Conservation (phyloP, 352 stramenopile species). For the Aphanomyces cochlioides region DNA sequence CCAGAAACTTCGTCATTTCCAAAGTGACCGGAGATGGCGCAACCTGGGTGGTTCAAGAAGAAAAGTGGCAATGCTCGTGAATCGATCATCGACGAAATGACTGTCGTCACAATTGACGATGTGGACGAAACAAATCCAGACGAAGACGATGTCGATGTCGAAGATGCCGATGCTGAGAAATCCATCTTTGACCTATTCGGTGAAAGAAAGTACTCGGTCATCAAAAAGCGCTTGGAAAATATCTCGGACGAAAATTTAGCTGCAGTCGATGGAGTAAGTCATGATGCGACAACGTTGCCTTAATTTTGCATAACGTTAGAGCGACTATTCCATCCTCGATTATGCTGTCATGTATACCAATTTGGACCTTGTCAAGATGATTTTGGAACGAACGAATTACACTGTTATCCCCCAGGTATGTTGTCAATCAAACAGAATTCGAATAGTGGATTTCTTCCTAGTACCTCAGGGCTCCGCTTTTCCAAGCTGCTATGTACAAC, state of each 20-base stretch:
- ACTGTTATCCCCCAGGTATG: background rate
- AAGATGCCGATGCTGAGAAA: background rate
- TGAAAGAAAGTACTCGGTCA: background rate
- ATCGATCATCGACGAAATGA: background rate
- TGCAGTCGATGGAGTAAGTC: slow-evolving; percentile 6
- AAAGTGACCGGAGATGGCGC: no score
- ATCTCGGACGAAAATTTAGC: background rate
- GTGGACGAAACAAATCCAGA: no score
- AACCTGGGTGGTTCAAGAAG: background rate
- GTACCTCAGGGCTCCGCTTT: background rate
- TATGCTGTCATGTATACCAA: background rate
- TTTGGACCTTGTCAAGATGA: background rate
- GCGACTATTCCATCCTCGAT: slow-evolving; percentile 2
- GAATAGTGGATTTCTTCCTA: background rate
- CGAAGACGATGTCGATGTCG: background rate
- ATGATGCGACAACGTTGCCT: no score
- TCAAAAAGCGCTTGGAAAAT: background rate
- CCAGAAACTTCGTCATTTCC: slow-evolving; percentile 9
- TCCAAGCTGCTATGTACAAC: background rate
- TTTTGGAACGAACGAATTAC: slow-evolving; percentile 10
- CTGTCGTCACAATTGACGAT: background rate
- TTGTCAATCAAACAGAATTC: background rate
- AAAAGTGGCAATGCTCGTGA: background rate
- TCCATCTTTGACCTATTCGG: background rate
- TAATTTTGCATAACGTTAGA: no score